Evolutionary conservation across 768 basidiomycete species (phyloP), one percentile per base, ranked within the genome.

Genomic region (Macrolepiota dolichaula): DNA sequence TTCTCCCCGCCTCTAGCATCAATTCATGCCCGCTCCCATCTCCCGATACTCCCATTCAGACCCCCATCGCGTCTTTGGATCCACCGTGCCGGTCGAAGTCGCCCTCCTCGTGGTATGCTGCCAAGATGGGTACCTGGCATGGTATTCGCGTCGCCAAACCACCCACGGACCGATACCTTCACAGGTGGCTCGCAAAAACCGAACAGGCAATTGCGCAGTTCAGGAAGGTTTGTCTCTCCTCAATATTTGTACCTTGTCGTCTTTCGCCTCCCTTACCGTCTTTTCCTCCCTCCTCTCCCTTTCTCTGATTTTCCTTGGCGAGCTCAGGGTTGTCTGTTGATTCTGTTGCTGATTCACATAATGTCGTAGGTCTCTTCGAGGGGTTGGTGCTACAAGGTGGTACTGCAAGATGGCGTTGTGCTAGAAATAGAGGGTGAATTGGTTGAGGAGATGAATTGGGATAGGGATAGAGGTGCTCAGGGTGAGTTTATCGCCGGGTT

Each of bases 51-150:
- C 29, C 7, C 29, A 32, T 32, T 32, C 29, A 32, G 29, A 7
- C 29, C 29, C 29, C 29, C 3, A 7, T 32, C n/a, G n/a, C n/a
- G n/a, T n/a, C n/a, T 32, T 32, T 32, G 29, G 29, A 7, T 3
- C 7, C 7, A 3, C 29, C 29, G 7, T 32, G 7, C 29, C 29
- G 7, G 29, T 32, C 29, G 6, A 32, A 7, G 11, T 47, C 29
- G n/a, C 17, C 27, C 11, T n/a, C 27, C 2, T 50, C 57, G 17
- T 57, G 56, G 57, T 59, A 46, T 29, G 32, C n/a, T 5, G 13
- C 27, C 7, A 59, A 59, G n/a, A 46, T 59, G 40, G 59, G 59
- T 12, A 59, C 51, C 17, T 59, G 59, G 51, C 46, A 59, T 29
- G 51, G 51, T 29, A 24, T 53, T 10, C 51, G 51, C 17, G 51